Base-by-base conservation (phyloP, 306 rosid species). In the Acacia melanoxylon region DNA sequence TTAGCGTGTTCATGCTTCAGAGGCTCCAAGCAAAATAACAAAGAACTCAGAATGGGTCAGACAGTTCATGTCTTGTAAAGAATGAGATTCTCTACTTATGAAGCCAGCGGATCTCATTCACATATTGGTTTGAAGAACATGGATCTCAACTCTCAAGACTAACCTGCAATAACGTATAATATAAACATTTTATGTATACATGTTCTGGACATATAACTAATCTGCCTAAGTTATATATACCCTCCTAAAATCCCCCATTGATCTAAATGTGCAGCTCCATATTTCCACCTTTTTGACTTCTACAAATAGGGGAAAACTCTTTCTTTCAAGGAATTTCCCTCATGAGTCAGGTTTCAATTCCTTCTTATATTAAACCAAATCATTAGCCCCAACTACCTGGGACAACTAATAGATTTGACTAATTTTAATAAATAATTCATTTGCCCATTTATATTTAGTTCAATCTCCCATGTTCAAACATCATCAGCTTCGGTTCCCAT, bases 251-350 rank as follows among this genome's bases (percentile, higher is more conserved):
- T 75, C 78, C 79, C 77, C 87, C 69, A 31, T 75, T 80, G 73
- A 80, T 81, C 89, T 83, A 86, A 71, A 81, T 44, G 80, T 25
- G 75, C 74, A 74, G 71, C 85, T 80, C 73, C 78, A 83, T 44
- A 85, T 59, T 74, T 68, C 82, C 81, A 69, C 66, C 72, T 81
- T 81, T 82, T 72, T 31, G 77, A 58, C 87, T 82, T 49, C 86
- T 40, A 59, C 51, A 41, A 78, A 71, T 29, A 51, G 72, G 70
- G 71, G 83, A 49, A 74, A 74, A 49, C 46, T 85, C 51, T 62
- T 72, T 72, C 76, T 83, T 79, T 81, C 17, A 69, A 80, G 83
- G 80, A 79, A 70, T 78, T 74, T 85, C 67, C 85, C 85, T 72
- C 77, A 17, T 27, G 35, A 70, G 72, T 80, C 68, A 41, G 80